These are phyloP conservation scores for Eucalyptus pauciflora DNA, from an alignment of 345 rosid genomes.

Conservation along the genomic window DNA sequence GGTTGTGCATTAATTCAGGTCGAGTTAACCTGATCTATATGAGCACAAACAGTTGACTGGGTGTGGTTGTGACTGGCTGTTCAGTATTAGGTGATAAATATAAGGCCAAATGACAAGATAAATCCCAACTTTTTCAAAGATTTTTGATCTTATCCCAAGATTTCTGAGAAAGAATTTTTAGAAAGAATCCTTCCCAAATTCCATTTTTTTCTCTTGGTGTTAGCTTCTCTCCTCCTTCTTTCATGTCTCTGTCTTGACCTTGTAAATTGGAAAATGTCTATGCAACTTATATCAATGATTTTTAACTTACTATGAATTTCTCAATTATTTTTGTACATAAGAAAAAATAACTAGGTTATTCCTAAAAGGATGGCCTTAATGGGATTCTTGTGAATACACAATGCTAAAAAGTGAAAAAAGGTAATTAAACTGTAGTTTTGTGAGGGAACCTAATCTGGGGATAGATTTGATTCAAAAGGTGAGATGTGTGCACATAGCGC, in stretches of 20 bases:
- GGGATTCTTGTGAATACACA: not conserved
- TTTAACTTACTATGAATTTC: not conserved
- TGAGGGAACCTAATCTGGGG: not conserved
- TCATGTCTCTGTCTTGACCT: not conserved
- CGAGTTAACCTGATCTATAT: not conserved
- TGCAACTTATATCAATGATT: not conserved
- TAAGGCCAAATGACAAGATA: not conserved
- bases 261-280: not conserved
- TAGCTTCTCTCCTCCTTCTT: no score
- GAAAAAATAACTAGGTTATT: not conserved
- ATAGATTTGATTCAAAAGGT: not conserved
- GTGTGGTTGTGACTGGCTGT: not conserved
- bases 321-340: not conserved
- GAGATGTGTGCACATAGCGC: not conserved
- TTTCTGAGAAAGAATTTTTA: not conserved
- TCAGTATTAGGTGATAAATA: not conserved
- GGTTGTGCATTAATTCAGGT: not conserved
- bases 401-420: not conserved
- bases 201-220: not conserved
- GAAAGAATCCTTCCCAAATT: not conserved
- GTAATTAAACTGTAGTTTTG: not conserved
- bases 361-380: not conserved
- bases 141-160: not conserved
- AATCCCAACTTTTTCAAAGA: not conserved
- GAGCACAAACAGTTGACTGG: not conserved